Percentiles rank a stretch among this genome's conserved stretches.
These are phyloP conservation scores for Endocalyx cinctus DNA, from an alignment of 2,329 filamentous ascomycete genomes.

Conservation along the genomic window DNA sequence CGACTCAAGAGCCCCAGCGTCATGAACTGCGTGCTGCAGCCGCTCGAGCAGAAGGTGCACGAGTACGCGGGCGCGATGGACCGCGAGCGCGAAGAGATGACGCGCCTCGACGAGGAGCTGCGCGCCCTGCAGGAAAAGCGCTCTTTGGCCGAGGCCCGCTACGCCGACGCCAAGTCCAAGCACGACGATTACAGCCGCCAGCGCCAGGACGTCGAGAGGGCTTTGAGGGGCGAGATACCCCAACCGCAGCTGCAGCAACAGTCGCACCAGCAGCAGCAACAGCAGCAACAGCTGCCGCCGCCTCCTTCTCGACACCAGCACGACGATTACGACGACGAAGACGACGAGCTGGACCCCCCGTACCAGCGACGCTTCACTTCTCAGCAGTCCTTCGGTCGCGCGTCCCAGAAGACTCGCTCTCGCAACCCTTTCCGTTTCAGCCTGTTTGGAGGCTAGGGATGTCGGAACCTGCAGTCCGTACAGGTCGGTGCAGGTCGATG, in stretches of 20 bases:
- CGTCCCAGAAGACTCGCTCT: slow-evolving; percentile 22
- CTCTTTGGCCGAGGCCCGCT: slow-evolving; percentile 35
- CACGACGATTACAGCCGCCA: slow-evolving; percentile 40
- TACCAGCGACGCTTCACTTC: slow-evolving; percentile 23
- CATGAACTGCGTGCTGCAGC: slow-evolving; percentile 38
- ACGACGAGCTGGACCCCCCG: slow-evolving; percentile 15
- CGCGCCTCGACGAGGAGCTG: slow-evolving; percentile 39
- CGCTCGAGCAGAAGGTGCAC: slow-evolving; percentile 39
- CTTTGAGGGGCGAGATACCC: slow-evolving; percentile 35
- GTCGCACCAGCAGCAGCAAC: slow-evolving; percentile 6
- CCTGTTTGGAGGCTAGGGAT: slow-evolving; percentile 22
- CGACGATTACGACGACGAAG: slow-evolving; percentile 19
- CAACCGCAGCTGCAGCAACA: slow-evolving; percentile 8
- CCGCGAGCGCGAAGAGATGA: slow-evolving; percentile 36
- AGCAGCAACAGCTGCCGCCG: slow-evolving; percentile 13
- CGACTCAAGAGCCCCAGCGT: slow-evolving; percentile 42
- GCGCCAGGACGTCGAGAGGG: slow-evolving; percentile 36
- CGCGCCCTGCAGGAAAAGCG: slow-evolving; percentile 36
- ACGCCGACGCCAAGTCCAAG: slow-evolving; percentile 37
- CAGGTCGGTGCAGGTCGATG: no score
- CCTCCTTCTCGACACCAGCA: slow-evolving; percentile 17
- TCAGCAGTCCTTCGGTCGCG: slow-evolving; percentile 26
- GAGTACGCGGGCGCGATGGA: slow-evolving; percentile 40
- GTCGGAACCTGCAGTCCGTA: no score
- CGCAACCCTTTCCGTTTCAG: slow-evolving; percentile 28